Conservation (phyloP, 179 eudicot species). For the Gypsophila paniculata region DNA sequence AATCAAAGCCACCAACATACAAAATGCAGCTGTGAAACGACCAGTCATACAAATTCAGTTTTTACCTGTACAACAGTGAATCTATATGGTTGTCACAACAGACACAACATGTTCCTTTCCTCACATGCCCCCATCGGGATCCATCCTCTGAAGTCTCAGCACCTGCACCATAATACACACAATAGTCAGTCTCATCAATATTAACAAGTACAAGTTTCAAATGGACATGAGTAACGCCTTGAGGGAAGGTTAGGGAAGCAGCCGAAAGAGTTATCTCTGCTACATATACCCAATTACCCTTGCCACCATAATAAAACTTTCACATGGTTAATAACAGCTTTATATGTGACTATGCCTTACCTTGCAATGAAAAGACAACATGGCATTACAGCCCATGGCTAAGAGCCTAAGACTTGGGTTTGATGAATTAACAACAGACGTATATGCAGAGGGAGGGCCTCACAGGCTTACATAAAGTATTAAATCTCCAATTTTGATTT, state of each 20-base stretch:
- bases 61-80: conserved; percentile 86
- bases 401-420: too few relatives aligned
- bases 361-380: too few relatives aligned
- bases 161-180: conserved; percentile 25
- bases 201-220: not conserved
- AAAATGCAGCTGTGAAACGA: not conserved
- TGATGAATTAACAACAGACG: too few relatives aligned
- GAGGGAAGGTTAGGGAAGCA: not conserved
- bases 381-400: too few relatives aligned
- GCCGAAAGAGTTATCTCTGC: not conserved
- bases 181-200: not conserved
- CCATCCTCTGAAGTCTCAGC: conserved; percentile 93
- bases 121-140: conserved; percentile 86
- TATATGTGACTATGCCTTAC: too few relatives aligned
- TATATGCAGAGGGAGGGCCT: too few relatives aligned
- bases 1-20: not conserved
- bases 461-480: too few relatives aligned
- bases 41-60: not conserved
- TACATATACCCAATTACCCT: not conserved
- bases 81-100: conserved; percentile 94
- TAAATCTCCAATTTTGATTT: too few relatives aligned
- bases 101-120: conserved; percentile 89
- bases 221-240: not conserved
- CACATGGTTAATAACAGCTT: not conserved
- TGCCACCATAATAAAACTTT: not conserved